Evolutionary conservation across 768 basidiomycete genomes (phyloP).

Genomic region (Serpula lacrymans): DNA sequence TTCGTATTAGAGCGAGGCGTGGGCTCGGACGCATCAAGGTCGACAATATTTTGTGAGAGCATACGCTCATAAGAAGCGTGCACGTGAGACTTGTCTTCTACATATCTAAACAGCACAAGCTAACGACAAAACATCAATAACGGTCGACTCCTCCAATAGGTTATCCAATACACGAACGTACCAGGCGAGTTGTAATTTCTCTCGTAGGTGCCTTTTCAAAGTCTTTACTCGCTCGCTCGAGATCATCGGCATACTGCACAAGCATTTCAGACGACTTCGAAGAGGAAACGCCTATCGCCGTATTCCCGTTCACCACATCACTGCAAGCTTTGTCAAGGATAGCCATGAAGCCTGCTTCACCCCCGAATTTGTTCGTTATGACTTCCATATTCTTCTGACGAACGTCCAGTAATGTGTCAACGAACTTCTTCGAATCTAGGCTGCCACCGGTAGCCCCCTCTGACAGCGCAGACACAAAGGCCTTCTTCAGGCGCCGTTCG

Average conservation of each 20-base stretch:
- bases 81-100: slow-evolving; percentile 98
- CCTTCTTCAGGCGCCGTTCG: slow-evolving; percentile 92
- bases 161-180: slow-evolving; percentile 34
- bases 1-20: no score
- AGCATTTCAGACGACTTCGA: slow-evolving; percentile 90
- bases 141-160: background rate
- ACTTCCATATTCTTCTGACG: slow-evolving; percentile 90
- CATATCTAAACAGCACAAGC: slow-evolving; percentile 98
- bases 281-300: slow-evolving; percentile 75
- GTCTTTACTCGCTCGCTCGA: slow-evolving; percentile 94
- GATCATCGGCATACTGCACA: slow-evolving; percentile 85
- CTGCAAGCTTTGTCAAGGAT: slow-evolving; percentile 93
- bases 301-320: slow-evolving; percentile 93
- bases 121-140: slow-evolving; percentile 32
- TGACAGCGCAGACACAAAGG: slow-evolving; percentile 78
- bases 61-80: no score
- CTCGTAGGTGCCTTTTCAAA: slow-evolving; percentile 90
- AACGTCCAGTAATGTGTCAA: slow-evolving; percentile 88
- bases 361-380: slow-evolving; percentile 83
- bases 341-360: slow-evolving; percentile 91
- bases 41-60: no score
- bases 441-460: slow-evolving; percentile 57
- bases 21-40: no score
- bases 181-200: slow-evolving; percentile 84
- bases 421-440: slow-evolving; percentile 90